phyloP scores from a whole-genome alignment of 78 protist species.

The Ministeria vibrans region DNA sequence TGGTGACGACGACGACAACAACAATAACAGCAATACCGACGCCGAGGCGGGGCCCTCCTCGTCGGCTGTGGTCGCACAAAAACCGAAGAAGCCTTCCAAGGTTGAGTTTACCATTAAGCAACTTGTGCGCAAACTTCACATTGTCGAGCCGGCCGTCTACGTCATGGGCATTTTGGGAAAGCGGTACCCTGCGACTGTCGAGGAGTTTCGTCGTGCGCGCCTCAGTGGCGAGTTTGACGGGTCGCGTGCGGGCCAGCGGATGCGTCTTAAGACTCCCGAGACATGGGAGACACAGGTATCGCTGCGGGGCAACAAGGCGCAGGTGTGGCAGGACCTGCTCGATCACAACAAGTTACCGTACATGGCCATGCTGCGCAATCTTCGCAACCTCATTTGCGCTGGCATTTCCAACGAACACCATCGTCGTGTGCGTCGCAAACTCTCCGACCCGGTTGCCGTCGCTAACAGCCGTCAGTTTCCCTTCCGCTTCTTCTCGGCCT shows the following conservation, averaged over 20 bases:
- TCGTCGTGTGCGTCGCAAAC: constrained; percentile 11
- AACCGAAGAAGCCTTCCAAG: background rate
- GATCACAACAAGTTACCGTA: constrained; percentile 62
- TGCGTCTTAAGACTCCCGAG: constrained; percentile 68
- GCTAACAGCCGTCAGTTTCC: constrained; percentile 62
- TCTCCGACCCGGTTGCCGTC: constrained; percentile 49
- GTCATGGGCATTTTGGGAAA: constrained; percentile 73
- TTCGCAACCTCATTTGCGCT: constrained; percentile 63
- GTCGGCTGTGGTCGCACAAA: background rate
- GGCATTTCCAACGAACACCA: constrained; percentile 16
- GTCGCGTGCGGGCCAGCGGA: constrained; percentile 53
- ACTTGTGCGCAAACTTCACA: constrained; percentile 69
- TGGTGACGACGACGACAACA: background rate
- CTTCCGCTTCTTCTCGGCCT: constrained; percentile 65
- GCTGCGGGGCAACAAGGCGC: constrained; percentile 56
- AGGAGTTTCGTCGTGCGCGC: constrained; percentile 32
- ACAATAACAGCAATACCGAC: background rate
- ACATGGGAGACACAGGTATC: constrained; percentile 76
- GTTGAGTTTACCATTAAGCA: constrained; percentile 48
- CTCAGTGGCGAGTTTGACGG: constrained; percentile 62
- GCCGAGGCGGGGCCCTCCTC: background rate
- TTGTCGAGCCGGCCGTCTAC: constrained; percentile 43
- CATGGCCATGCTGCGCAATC: constrained; percentile 85
- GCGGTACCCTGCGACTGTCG: constrained; percentile 57
- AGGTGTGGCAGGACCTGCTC: constrained; percentile 68